These are phyloP conservation scores for Pigoraptor vietnamica DNA, from an alignment of 78 protist species.

Conservation along the genomic window DNA sequence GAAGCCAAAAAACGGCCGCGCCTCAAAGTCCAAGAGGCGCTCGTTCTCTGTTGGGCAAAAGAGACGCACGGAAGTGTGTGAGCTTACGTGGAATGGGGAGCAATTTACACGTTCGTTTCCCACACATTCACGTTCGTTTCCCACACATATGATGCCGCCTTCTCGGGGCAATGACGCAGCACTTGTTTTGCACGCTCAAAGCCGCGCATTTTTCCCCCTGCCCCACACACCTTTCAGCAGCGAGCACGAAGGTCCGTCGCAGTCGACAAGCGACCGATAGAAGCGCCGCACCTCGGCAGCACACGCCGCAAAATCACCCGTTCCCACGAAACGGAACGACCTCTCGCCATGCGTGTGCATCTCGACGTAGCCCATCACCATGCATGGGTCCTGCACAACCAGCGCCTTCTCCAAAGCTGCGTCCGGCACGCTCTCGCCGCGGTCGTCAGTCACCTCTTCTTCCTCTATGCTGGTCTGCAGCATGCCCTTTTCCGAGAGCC, in stretches of 20 bases:
- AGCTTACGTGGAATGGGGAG: too few relatives aligned
- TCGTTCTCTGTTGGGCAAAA: neutral
- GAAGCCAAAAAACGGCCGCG: neutral
- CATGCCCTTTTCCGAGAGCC: neutral
- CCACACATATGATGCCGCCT: too few relatives aligned
- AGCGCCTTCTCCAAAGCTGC: neutral
- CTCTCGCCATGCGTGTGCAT: neutral
- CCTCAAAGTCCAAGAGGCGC: neutral
- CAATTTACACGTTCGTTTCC: too few relatives aligned
- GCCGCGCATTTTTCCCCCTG: too few relatives aligned
- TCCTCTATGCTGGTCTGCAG: neutral
- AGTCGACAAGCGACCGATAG: neutral
- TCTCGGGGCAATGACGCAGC: too few relatives aligned
- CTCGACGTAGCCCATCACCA: neutral
- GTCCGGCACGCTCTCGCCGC: neutral
- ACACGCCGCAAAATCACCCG: neutral
- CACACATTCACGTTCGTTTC: too few relatives aligned
- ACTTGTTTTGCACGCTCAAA: too few relatives aligned
- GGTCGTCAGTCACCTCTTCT: neutral
- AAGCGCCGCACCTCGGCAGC: neutral
- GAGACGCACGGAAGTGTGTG: neutral
- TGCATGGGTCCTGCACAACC: neutral
- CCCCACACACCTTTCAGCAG: neutral
- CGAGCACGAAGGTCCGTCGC: neutral
- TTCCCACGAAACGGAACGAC: neutral